Percentiles rank a stretch among this genome's conserved stretches.
Conservation (phyloP, 2,329 filamentous ascomycete species). For the Claviceps africana region DNA sequence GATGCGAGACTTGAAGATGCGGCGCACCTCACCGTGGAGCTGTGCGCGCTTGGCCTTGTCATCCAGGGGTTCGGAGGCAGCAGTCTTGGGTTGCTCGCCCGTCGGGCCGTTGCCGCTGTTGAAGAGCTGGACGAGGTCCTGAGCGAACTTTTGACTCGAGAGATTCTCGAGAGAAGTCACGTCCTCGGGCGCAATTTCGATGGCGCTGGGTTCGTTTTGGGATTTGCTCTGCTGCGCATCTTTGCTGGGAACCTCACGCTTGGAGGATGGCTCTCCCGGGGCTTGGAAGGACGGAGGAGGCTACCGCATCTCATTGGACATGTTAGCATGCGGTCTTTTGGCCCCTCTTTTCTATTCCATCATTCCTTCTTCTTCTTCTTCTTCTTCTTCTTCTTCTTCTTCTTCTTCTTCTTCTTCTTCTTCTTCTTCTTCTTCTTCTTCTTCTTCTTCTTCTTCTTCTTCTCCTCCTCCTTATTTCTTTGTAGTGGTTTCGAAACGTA, state of each 20-base stretch:
- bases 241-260: not conserved
- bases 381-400: not conserved
- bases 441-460: not conserved
- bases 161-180: conserved; percentile 24
- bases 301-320: not conserved
- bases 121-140: conserved; percentile 28
- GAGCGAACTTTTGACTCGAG: conserved; percentile 24
- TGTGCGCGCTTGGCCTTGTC: conserved; percentile 32
- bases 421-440: not conserved
- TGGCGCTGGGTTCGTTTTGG: conserved; percentile 6
- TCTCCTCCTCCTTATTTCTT: not conserved
- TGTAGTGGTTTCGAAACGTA: not conserved
- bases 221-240: conserved; percentile 9
- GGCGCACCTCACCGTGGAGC: conserved; percentile 52
- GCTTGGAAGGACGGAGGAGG: conserved; percentile 9
- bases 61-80: conserved; percentile 26
- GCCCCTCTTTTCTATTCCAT: not conserved
- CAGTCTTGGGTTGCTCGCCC: conserved; percentile 16
- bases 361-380: not conserved
- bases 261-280: conserved; percentile 4
- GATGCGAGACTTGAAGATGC: conserved; percentile 63
- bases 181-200: conserved; percentile 19
- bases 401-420: not conserved
- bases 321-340: not conserved
- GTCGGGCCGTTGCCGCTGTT: conserved; percentile 19